Conservation (phyloP, 352 stramenopile genomes). For the Phytophthora pinifolia region DNA sequence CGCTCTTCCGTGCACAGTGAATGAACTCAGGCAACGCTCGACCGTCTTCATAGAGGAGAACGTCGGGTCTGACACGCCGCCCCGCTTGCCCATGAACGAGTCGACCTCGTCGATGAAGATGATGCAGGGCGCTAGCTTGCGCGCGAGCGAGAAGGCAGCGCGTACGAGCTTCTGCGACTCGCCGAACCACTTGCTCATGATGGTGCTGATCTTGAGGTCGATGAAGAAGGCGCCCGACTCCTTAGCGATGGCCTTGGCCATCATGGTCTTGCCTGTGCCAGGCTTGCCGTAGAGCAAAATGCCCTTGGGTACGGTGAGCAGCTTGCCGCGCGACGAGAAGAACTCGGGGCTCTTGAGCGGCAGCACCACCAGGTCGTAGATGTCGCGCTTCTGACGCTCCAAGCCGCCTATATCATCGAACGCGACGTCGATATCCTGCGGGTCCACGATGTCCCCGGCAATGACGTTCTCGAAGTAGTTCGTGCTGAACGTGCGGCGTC, state of each 20-base stretch:
- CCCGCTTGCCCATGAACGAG: constrained; percentile 90
- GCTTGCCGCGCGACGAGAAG: constrained; percentile 84
- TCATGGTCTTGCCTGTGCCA: constrained; percentile 91
- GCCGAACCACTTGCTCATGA: constrained; percentile 92
- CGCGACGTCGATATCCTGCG: constrained; percentile 87
- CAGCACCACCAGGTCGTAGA: constrained; percentile 96
- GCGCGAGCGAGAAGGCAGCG: constrained; percentile 92
- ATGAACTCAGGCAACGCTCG: constrained; percentile 16
- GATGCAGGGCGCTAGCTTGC: constrained; percentile 95
- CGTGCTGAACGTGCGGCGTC: constrained; percentile 69
- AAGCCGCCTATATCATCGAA: constrained; percentile 97
- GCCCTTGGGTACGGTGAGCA: constrained; percentile 87
- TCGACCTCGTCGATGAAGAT: constrained; percentile 99
- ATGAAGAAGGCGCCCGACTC: constrained; percentile 92
- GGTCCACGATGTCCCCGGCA: constrained; percentile 94
- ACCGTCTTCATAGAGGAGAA: constrained; percentile 90
- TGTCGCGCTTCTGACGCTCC: constrained; percentile 95
- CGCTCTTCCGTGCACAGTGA: neutral
- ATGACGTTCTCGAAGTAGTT: constrained; percentile 92
- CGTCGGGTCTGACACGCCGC: constrained; percentile 74
- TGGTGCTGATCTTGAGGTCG: constrained; percentile 88
- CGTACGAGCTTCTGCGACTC: constrained; percentile 94
- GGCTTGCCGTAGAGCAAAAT: constrained; percentile 85
- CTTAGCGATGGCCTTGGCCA: constrained; percentile 95
- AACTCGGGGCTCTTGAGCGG: constrained; percentile 91